Evolutionary conservation across 2,329 filamentous ascomycete genomes (phyloP), one percentile per base, ranked within the genome.

Genomic region (Chlorencoelia australis): DNA sequence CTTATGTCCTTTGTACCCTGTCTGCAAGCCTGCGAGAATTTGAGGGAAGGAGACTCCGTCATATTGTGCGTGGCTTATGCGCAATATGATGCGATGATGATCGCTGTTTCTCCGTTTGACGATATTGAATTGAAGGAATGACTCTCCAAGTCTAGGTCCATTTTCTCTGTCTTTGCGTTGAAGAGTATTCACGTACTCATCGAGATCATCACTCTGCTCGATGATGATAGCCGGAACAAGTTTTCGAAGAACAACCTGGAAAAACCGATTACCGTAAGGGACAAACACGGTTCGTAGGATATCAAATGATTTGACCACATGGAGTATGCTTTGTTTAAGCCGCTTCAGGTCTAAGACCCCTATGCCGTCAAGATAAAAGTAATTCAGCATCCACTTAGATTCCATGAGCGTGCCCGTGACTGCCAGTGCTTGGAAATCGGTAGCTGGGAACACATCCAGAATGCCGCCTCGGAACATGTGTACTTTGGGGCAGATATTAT

Each of bases 1-100:
- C 0, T 44, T 21, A 5, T 42, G 42, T 21, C 37, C 66, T 42
- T 69, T 66, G 29, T 50, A 52, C 19, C 46, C 18, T 7, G 37
- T 25, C 16, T 43, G 41, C 9, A 52, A 35, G 33, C 49, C 41
- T 19, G 36, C 37, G 17, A 52, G 45, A 2, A 50, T 16, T 7
- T 30, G 33, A 7, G 49, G 49, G 52, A 76, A 67, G 8, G 73
- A 76, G 71, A 75, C 79, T 15, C 75, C 75, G 54, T 80, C 75
- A 47, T 78, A 80, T 2, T 77, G 48, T 2, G 71, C 67, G 54
- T 80, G 75, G 0, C 67, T 71, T 10, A 71, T 54, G 20, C 62
- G 53, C 39, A 67, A 53, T 5, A 58, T 50, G 11, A 66, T 57
- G 8, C 56, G 59, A 2, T 58, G 49, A 4, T 55, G 42, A 9